phyloP scores from a whole-genome alignment of 495 filamentous ascomycete genomes.

The Aspergillus mulundensis region DNA sequence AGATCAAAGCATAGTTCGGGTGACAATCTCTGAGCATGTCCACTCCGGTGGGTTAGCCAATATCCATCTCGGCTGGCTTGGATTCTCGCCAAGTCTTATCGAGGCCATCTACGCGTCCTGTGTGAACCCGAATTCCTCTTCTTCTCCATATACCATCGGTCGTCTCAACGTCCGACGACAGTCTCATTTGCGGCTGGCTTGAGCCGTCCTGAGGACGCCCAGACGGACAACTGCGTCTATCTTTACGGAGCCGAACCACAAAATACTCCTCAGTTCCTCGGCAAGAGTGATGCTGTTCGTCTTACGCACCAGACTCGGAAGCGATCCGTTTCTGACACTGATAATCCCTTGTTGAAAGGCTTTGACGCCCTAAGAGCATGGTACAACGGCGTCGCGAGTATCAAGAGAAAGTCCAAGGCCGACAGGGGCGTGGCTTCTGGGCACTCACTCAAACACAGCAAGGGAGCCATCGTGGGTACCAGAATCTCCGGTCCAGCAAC shows the following conservation, averaged over 20 bases:
- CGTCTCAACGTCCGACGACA: neutral
- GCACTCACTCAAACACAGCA: slow-evolving; percentile 15
- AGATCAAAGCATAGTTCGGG: neutral
- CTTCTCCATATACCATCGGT: neutral
- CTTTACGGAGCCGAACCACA: neutral
- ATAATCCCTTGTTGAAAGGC: slow-evolving; percentile 9
- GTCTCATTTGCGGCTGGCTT: neutral
- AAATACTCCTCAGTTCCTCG: neutral
- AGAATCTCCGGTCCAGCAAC: slow-evolving; percentile 62
- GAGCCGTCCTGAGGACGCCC: neutral
- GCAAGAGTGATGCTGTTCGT: neutral
- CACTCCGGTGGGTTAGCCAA: neutral
- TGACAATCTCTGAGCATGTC: neutral
- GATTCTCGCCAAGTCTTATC: neutral
- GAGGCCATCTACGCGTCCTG: neutral
- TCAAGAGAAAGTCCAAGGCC: slow-evolving; percentile 10
- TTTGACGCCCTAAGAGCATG: slow-evolving; percentile 26
- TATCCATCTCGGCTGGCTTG: neutral
- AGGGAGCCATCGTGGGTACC: slow-evolving; percentile 56
- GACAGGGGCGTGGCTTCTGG: slow-evolving; percentile 4
- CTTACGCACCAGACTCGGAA: neutral
- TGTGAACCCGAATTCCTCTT: neutral
- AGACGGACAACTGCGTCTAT: neutral
- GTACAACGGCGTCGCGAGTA: slow-evolving; percentile 25
- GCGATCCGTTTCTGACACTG: neutral